Evolutionary conservation across 257 asterid genomes (phyloP).

Genomic region (Cynanchum wilfordii): DNA sequence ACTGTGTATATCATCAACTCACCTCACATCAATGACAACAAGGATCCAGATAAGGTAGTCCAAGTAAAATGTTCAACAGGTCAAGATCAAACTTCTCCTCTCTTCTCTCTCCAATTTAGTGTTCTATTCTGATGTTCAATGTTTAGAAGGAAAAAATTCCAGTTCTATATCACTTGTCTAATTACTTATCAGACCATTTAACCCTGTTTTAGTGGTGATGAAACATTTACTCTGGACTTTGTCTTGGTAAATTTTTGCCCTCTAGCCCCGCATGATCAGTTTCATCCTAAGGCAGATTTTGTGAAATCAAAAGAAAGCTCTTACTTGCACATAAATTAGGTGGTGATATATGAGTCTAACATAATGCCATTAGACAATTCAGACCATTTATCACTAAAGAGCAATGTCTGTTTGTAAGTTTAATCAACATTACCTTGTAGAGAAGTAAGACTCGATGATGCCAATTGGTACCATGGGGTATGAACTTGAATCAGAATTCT

Average conservation of each 20-base stretch:
- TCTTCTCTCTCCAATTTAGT: background rate
- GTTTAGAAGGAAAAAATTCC: background rate
- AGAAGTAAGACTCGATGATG: conserved; percentile 68
- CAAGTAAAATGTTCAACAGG: background rate
- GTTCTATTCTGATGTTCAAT: background rate
- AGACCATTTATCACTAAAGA: background rate
- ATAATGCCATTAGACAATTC: background rate
- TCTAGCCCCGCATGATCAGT: background rate
- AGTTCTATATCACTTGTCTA: background rate
- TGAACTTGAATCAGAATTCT: conserved; percentile 31
- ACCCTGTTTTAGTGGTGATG: background rate
- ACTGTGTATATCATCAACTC: background rate
- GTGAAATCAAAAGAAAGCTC: background rate
- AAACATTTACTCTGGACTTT: background rate
- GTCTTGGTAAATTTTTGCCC: background rate
- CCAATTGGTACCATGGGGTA: conserved; percentile 94
- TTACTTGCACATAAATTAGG: background rate
- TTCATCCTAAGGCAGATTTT: background rate
- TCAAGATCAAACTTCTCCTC: background rate
- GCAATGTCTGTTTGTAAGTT: background rate
- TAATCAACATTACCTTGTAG: conserved; percentile 56
- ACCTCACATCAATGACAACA: background rate
- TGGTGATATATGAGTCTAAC: background rate
- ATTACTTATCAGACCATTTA: background rate
- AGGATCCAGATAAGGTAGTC: background rate